These are phyloP conservation scores for Candida buenavistaensis DNA, from an alignment of 1,139 yeast genomes.

Conservation along the genomic window DNA sequence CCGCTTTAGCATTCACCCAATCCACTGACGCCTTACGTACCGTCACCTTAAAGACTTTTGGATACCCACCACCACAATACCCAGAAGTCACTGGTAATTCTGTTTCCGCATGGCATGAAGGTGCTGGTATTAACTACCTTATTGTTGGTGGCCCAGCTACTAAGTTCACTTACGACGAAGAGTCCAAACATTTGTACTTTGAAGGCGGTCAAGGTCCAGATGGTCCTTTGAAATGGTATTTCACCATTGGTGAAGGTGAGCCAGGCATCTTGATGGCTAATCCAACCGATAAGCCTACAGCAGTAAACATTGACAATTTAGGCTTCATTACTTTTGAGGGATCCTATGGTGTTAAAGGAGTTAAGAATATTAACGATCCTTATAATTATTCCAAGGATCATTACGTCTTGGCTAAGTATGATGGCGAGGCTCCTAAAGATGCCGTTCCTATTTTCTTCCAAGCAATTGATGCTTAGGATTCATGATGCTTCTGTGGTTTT, in stretches of 20 bases:
- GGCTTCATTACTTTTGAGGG: conserved; percentile 7
- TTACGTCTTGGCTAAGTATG: conserved; percentile 5
- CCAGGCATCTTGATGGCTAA: conserved; percentile 5
- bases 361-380: conserved; percentile 6
- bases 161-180: conserved; percentile 4
- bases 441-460: conserved; percentile 7
- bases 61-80: conserved; percentile 7
- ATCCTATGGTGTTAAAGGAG: conserved; percentile 5
- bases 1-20: conserved; percentile 2
- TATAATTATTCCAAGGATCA: conserved; percentile 5
- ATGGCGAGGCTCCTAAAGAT: conserved; percentile 2
- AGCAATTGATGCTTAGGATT: conserved; percentile 5
- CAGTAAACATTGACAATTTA: conserved; percentile 1
- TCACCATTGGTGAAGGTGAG: conserved; percentile 5
- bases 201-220: conserved; percentile 4
- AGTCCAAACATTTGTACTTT: conserved; percentile 2
- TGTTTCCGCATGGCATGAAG: conserved; percentile 9
- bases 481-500: too few species aligned
- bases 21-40: conserved; percentile 1
- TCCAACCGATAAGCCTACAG: conserved; percentile 2
- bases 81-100: conserved; percentile 6
- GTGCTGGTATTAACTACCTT: conserved; percentile 8
- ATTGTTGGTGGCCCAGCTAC: conserved; percentile 6
- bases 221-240: conserved; percentile 2
- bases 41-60: conserved; percentile 4